Evolutionary conservation across 2,329 filamentous ascomycete species (phyloP).

Genomic region (Cercospora brassicicola): DNA sequence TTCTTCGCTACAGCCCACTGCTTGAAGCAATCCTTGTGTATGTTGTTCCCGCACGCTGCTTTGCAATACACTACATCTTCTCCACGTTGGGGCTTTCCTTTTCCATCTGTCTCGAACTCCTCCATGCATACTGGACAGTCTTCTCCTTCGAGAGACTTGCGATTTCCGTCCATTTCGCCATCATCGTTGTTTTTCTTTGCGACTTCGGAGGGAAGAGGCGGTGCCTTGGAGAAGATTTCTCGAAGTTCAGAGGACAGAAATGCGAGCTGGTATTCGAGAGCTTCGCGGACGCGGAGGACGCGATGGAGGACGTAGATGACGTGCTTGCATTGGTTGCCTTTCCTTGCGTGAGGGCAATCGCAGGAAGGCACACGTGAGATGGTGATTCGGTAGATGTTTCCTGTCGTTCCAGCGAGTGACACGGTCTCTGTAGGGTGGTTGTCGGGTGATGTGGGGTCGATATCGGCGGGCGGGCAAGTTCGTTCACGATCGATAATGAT

Average conservation of each 20-base stretch:
- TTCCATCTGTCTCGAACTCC: slow-evolving; percentile 28
- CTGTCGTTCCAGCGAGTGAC: slow-evolving; percentile 61
- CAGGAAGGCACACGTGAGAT: slow-evolving; percentile 53
- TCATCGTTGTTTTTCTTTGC: slow-evolving; percentile 36
- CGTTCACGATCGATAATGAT: slow-evolving; percentile 35
- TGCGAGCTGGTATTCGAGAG: slow-evolving; percentile 62
- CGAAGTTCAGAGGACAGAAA: slow-evolving; percentile 59
- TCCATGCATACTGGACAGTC: slow-evolving; percentile 59
- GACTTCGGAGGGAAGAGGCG: slow-evolving; percentile 49
- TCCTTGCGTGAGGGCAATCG: slow-evolving; percentile 34
- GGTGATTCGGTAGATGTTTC: slow-evolving; percentile 61
- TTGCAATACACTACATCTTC: slow-evolving; percentile 60
- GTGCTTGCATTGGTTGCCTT: slow-evolving; percentile 63
- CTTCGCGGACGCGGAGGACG: slow-evolving; percentile 56
- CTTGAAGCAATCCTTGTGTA: slow-evolving; percentile 59
- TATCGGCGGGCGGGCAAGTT: slow-evolving; percentile 6
- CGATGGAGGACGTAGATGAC: slow-evolving; percentile 61
- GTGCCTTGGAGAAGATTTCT: slow-evolving; percentile 58
- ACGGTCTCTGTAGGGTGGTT: slow-evolving; percentile 54
- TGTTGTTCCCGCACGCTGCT: slow-evolving; percentile 62
- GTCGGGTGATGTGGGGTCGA: slow-evolving; percentile 3
- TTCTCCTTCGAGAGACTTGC: slow-evolving; percentile 62
- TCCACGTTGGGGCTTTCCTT: slow-evolving; percentile 8
- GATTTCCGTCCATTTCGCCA: slow-evolving; percentile 49
- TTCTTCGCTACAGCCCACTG: slow-evolving; percentile 48